A percentile compares a stretch with the other conserved stretches of the same genome.
These are phyloP conservation scores for Raddia guianensis DNA, from an alignment of 176 grass and related monocot species.

Conservation along the genomic window DNA sequence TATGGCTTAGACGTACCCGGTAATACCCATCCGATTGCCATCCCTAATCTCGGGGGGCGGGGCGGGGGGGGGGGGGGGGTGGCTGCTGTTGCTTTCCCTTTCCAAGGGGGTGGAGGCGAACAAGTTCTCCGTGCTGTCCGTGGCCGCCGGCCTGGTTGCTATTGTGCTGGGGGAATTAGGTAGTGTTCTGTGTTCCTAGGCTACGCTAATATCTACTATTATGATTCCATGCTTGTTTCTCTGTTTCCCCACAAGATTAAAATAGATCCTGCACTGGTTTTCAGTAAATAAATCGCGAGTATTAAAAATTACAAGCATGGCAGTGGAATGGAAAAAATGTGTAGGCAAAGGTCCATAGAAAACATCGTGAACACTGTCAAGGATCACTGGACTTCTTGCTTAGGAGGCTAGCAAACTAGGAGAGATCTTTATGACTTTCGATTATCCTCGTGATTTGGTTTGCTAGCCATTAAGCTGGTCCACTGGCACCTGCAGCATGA, in stretches of 20 bases:
- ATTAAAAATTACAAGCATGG: not conserved
- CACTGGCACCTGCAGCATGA: not conserved
- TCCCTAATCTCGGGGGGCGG: too few species aligned
- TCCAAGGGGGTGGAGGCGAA: slow-evolving; percentile 53
- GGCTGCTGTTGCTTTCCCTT: slow-evolving; percentile 52
- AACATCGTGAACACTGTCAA: not conserved
- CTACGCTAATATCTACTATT: not conserved
- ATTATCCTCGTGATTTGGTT: not conserved
- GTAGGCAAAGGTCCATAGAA: not conserved
- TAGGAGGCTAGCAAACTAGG: not conserved
- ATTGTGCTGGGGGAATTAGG: slow-evolving; percentile 87
- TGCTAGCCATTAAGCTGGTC: not conserved
- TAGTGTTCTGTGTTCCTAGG: slow-evolving; percentile 15
- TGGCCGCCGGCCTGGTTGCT: slow-evolving; percentile 67
- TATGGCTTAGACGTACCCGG: too few species aligned
- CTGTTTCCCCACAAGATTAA: not conserved
- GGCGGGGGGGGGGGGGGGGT: too few species aligned
- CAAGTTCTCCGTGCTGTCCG: slow-evolving; percentile 58
- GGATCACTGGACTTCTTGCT: not conserved
- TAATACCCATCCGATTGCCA: too few species aligned
- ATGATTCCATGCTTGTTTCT: not conserved
- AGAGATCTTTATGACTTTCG: not conserved
- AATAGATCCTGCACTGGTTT: not conserved
- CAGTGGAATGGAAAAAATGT: not conserved
- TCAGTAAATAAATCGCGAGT: not conserved